Percentiles rank a stretch among this genome's conserved stretches.
These are phyloP conservation scores for Hansenula anomala DNA, from an alignment of 1,139 yeast species.

Conservation along the genomic window DNA sequence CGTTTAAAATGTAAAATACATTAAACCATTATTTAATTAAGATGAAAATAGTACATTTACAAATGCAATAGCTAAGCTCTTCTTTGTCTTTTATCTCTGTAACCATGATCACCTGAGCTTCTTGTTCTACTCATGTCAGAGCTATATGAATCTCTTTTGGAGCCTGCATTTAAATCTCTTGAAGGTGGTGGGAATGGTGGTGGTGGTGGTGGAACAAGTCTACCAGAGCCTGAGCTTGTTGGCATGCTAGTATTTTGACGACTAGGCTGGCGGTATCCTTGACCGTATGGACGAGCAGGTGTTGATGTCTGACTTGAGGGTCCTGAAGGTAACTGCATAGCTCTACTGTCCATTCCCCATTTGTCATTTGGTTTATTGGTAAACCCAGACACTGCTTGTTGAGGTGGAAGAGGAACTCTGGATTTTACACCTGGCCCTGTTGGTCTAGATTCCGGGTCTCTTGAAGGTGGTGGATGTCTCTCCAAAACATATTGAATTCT, in stretches of 20 bases:
- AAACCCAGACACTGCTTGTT: background rate
- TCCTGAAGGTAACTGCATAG: background rate
- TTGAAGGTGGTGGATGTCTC: background rate
- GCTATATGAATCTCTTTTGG: background rate
- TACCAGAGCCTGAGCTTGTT: background rate
- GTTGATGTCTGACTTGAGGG: conserved; percentile 2
- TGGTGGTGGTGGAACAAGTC: conserved; percentile 1
- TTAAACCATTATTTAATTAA: too few relatives aligned
- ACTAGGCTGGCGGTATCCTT: background rate
- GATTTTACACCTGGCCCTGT: too few relatives aligned
- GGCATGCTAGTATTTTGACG: background rate
- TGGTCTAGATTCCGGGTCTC: background rate
- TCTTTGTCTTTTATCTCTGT: conserved; percentile 3
- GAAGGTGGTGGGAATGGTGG: conserved; percentile 2
- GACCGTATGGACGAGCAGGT: background rate
- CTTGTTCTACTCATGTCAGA: too few relatives aligned
- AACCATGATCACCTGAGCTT: background rate
- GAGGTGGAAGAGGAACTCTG: conserved; percentile 8
- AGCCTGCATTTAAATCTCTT: background rate
- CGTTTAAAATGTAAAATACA: too few relatives aligned
- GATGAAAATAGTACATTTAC: too few relatives aligned
- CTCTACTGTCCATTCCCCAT: conserved; percentile 1
- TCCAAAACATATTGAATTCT: too few relatives aligned
- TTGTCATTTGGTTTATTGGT: background rate
- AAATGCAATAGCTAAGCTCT: too few relatives aligned